phyloP scores from a whole-genome alignment of 1,284 basidiomycete genomes.

The Gomphus bonarii region DNA sequence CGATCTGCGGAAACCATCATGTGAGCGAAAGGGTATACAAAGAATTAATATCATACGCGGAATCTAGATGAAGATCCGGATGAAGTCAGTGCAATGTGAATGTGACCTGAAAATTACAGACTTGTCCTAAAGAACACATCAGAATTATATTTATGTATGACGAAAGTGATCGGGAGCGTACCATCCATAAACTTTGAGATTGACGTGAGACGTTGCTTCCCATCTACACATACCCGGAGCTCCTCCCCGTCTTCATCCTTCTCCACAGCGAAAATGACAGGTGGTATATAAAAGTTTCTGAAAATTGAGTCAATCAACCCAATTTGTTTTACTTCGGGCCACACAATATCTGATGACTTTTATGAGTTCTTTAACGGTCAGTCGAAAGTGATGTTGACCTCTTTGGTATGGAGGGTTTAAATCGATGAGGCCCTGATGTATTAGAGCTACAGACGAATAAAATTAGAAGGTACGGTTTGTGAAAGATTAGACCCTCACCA shows the following conservation, averaged over 20 bases:
- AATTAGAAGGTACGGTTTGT: not conserved
- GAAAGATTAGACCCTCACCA: not conserved
- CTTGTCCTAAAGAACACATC: slow-evolving; percentile 5
- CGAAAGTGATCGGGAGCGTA: not conserved
- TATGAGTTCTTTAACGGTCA: not conserved
- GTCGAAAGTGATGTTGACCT: slow-evolving; percentile 27
- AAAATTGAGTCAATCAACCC: slow-evolving; percentile 64
- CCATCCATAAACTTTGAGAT: slow-evolving; percentile 61
- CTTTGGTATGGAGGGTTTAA: slow-evolving; percentile 71
- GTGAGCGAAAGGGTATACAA: not conserved
- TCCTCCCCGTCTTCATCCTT: slow-evolving; percentile 42
- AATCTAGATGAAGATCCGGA: not conserved
- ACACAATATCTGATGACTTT: slow-evolving; percentile 48
- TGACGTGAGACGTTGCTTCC: slow-evolving; percentile 65
- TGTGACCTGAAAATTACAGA: not conserved
- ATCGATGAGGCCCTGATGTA: slow-evolving; percentile 46
- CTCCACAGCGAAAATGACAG: slow-evolving; percentile 47
- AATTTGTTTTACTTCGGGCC: slow-evolving; percentile 58
- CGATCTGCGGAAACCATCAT: not conserved
- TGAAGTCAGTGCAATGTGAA: not conserved
- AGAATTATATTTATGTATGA: not conserved
- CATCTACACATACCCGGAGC: slow-evolving; percentile 60
- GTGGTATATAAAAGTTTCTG: slow-evolving; percentile 62
- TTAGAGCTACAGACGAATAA: slow-evolving; percentile 38
- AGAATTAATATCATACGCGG: not conserved